Evolutionary conservation across 2,329 filamentous ascomycete species (phyloP), one percentile per base, ranked within the genome.

Genomic region (Hypoxylon sp.): DNA sequence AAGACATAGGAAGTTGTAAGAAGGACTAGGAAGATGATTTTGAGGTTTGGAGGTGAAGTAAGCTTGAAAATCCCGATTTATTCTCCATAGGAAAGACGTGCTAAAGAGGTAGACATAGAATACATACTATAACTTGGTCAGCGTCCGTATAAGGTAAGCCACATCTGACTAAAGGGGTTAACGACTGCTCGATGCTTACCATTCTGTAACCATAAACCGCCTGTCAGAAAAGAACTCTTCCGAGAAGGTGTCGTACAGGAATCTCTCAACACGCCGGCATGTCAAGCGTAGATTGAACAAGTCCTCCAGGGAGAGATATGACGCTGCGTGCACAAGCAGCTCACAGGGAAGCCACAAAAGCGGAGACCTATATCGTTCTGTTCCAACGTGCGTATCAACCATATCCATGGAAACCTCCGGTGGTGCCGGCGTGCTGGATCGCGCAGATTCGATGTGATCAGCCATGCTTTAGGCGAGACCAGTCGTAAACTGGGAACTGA

Each of bases 201-300:
- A 64, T 45, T 65, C 57, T 16, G 69, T 72, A 32, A 73, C 57
- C 61, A 72, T 72, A 36, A 73, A 72, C 11, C 72, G 70, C 26
- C 72, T 67, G 14, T 71, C 61, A 49, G 65, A 56, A 50, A 71
- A 73, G 65, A 72, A 72, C 52, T 72, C 72, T 12, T 50, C 55
- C 9, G 67, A 64, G 33, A 73, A 72, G n/a, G 63, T 44, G 14
- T 69, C 66, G 22, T 69, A 70, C 24, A 73, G 50, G 45, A 60
- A 63, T 7, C 28, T 61, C 42, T 72, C 67, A 49, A 67, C 46
- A 28, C 64, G 62, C 18, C 59, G 67, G 48, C 71, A 73, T 11
- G 70, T 70, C 28, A 70, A 53, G 38, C 72, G 72, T 7, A 73
- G 44, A 33, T 63, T 65, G 33, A 72, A 67, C 4, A 71, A 54